These are phyloP conservation scores for Brassica carinata DNA, from an alignment of 345 rosid species.

Conservation along the genomic window DNA sequence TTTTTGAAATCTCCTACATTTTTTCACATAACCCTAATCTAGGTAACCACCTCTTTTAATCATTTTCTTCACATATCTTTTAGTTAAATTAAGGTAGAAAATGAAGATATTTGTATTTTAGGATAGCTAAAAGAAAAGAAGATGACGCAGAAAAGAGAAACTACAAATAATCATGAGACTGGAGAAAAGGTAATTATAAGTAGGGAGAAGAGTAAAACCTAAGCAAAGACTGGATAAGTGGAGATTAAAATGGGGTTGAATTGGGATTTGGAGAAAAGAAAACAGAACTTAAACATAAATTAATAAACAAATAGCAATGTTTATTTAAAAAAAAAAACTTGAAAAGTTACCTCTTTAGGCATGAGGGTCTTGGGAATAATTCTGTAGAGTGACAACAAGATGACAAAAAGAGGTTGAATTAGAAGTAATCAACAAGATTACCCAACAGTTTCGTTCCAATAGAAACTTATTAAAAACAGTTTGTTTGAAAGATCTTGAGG, in stretches of 20 bases:
- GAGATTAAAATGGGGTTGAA: constrained; percentile 11
- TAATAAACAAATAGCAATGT: constrained; percentile 35
- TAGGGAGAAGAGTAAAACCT: constrained; percentile 35
- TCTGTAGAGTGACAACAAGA: constrained; percentile 80
- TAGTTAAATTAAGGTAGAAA: background rate
- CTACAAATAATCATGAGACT: constrained; percentile 28
- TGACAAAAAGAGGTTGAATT: constrained; percentile 49
- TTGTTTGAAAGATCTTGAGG: background rate
- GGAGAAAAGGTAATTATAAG: constrained; percentile 17
- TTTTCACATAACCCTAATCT: constrained; percentile 34
- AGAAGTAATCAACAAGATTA: constrained; percentile 20
- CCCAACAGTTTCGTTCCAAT: constrained; percentile 18
- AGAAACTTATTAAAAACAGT: constrained; percentile 7
- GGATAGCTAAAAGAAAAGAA: constrained; percentile 11
- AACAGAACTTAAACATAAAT: constrained; percentile 7
- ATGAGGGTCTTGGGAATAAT: constrained; percentile 99
- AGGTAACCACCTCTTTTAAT: constrained; percentile 17
- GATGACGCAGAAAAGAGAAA: constrained; percentile 21
- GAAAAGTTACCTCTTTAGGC: constrained; percentile 93
- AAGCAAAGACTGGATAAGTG: constrained; percentile 32
- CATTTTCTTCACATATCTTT: constrained; percentile 21
- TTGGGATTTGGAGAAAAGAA: constrained; percentile 24
- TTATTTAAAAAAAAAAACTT: constrained; percentile 10
- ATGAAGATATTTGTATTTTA: constrained; percentile 19
- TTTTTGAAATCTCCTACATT: constrained; percentile 20